Conservation (phyloP, 305 asterid genomes). For the Fraxinus angustifolia region DNA sequence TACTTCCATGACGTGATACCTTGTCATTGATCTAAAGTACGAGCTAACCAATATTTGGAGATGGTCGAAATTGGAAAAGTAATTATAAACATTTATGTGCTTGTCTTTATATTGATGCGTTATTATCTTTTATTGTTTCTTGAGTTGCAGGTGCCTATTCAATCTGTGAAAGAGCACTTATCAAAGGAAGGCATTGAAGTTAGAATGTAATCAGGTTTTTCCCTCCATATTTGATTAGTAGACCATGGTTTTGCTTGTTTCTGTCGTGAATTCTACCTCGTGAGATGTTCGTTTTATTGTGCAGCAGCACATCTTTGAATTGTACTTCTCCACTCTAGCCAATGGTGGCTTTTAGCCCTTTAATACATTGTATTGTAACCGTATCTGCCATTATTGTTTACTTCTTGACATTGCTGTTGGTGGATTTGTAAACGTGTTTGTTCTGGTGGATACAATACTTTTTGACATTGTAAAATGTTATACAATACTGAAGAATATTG, state of each 20-base stretch:
- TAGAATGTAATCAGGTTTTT: slow-evolving; percentile 31
- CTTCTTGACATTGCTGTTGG: not conserved
- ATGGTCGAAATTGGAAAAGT: not conserved
- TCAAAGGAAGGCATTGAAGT: slow-evolving; percentile 50
- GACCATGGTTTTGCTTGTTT: not conserved
- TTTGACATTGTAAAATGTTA: no score
- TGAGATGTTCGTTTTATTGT: not conserved
- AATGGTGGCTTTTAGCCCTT: not conserved
- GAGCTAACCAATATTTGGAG: not conserved
- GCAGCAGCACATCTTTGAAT: not conserved
- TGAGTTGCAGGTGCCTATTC: slow-evolving; percentile 50
- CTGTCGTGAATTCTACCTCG: not conserved
- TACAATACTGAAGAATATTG: not conserved
- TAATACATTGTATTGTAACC: not conserved
- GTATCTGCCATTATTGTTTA: not conserved
- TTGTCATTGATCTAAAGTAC: not conserved
- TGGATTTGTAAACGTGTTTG: not conserved
- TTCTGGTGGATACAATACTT: not conserved
- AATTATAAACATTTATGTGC: not conserved
- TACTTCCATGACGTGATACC: not conserved
- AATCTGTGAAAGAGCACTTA: slow-evolving; percentile 53
- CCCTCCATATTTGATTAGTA: not conserved
- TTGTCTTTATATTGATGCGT: not conserved
- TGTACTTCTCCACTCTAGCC: not conserved
- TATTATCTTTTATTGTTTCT: not conserved